Evolutionary conservation across 768 basidiomycete species (phyloP), one percentile per base, ranked within the genome.

Genomic region (Tricholomella constricta): DNA sequence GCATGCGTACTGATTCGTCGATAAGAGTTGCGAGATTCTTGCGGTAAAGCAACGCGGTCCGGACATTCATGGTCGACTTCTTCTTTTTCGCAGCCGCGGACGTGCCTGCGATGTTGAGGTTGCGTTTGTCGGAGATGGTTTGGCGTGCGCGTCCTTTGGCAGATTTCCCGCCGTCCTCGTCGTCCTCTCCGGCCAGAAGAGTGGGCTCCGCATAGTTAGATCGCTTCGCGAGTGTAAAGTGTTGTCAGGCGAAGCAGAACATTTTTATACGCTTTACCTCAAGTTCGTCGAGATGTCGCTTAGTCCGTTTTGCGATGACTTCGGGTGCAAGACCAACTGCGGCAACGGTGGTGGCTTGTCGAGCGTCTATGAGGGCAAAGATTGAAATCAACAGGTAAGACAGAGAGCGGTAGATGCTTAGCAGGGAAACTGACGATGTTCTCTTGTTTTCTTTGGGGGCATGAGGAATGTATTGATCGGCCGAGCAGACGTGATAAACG

Each of bases 61-160:
- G 80, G 51, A 94, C 83, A 59, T 81, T 87, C 83, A 88, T 89
- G 3, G 82, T 86, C 11, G 89, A 86, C 66, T 91, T 92, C 73
- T 87, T 91, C 77, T 83, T 86, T 60, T 70, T 77, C 32, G 80
- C 78, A 19, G 77, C 78, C 52, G 78, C 69, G 43, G 78, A 78
- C 44, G 65, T 73, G 8, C 80, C 79, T 38, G 72, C 67, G 32
- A 78, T 71, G 46, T 77, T 78, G 58, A 84, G 74, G 48, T 76
- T 73, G 55, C 83, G 81, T 72, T 87, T 88, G 76, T 90, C 88
- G 43, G 89, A 91, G 50, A 90, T 85, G n/a, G 81, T 83, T 63
- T 89, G 85, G 32, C 89, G 78, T 38, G 87, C 86, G 11, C 88
- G 82, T 46, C 86, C 85, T 63, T 87, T 89, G 7, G 77, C 72